Evolutionary conservation across 2,329 filamentous ascomycete species (phyloP).

Genomic region (Alternaria gaisen): DNA sequence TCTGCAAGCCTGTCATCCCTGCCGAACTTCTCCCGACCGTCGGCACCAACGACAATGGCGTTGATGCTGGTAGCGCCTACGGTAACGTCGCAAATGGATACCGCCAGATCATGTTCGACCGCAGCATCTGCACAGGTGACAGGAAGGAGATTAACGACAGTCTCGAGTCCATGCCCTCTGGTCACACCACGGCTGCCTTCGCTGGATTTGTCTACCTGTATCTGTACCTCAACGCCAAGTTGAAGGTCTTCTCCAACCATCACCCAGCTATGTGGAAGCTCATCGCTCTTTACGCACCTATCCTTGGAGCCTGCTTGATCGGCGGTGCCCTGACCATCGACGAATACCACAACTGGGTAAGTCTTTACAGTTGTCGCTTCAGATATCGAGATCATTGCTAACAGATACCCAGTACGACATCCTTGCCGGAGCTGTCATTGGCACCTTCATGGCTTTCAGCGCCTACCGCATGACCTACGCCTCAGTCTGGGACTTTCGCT

Average conservation of each 20-base stretch:
- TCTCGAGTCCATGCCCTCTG: conserved; percentile 76
- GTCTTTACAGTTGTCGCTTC: neutral
- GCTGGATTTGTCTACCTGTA: conserved; percentile 75
- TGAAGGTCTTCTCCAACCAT: conserved; percentile 78
- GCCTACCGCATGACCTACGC: conserved; percentile 74
- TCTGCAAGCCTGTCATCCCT: conserved; percentile 70
- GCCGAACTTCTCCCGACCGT: conserved; percentile 41
- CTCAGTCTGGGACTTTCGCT: conserved; percentile 73
- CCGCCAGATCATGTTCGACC: conserved; percentile 71
- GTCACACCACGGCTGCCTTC: conserved; percentile 77
- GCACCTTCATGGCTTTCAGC: conserved; percentile 70
- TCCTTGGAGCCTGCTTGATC: conserved; percentile 73
- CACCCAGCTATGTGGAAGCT: conserved; percentile 80
- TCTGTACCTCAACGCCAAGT: conserved; percentile 79
- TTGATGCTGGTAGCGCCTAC: conserved; percentile 59
- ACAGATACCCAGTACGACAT: conserved; percentile 69
- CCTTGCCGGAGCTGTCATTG: conserved; percentile 71
- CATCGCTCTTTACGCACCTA: conserved; percentile 68
- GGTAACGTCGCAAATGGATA: conserved; percentile 62
- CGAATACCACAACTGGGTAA: conserved; percentile 69
- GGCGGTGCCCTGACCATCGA: conserved; percentile 75
- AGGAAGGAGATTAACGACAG: conserved; percentile 70
- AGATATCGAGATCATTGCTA: neutral
- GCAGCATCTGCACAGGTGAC: conserved; percentile 74
- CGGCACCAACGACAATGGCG: conserved; percentile 27